These are phyloP conservation scores for Penicillium nucicola DNA, from an alignment of 495 filamentous ascomycete genomes.

Conservation along the genomic window DNA sequence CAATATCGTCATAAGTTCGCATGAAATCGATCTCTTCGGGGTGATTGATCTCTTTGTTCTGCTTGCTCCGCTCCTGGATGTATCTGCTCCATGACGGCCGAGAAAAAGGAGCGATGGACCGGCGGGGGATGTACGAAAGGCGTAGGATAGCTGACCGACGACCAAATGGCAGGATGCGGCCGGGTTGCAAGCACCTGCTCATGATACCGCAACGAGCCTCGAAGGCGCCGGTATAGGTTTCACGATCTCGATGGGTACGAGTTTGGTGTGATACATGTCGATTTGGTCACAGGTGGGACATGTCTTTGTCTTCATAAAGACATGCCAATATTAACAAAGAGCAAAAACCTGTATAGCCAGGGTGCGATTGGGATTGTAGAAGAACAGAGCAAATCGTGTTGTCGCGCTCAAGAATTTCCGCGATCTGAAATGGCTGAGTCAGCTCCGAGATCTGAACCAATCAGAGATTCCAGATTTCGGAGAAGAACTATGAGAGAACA, in stretches of 20 bases:
- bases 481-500: background rate
- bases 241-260: constrained; percentile 32
- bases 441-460: constrained; percentile 1
- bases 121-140: constrained; percentile 6
- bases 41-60: background rate
- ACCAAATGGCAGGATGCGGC: constrained; percentile 35
- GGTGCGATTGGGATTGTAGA: background rate
- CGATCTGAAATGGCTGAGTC: constrained; percentile 3
- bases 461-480: constrained; percentile 4
- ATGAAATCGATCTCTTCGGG: constrained; percentile 1
- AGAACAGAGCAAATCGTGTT: background rate
- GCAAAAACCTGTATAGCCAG: background rate
- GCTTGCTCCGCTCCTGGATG: background rate
- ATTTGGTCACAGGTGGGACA: constrained; percentile 23
- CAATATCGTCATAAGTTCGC: constrained; percentile 11
- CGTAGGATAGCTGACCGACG: constrained; percentile 19
- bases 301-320: constrained; percentile 4
- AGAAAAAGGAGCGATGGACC: background rate
- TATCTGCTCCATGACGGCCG: constrained; percentile 1
- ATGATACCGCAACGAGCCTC: constrained; percentile 40
- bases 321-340: background rate
- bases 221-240: constrained; percentile 30
- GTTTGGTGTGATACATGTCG: constrained; percentile 39
- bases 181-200: constrained; percentile 40
- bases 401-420: constrained; percentile 5